Evolutionary conservation across 2,329 filamentous ascomycete species (phyloP).

Genomic region (Monosporascus cannonballus): DNA sequence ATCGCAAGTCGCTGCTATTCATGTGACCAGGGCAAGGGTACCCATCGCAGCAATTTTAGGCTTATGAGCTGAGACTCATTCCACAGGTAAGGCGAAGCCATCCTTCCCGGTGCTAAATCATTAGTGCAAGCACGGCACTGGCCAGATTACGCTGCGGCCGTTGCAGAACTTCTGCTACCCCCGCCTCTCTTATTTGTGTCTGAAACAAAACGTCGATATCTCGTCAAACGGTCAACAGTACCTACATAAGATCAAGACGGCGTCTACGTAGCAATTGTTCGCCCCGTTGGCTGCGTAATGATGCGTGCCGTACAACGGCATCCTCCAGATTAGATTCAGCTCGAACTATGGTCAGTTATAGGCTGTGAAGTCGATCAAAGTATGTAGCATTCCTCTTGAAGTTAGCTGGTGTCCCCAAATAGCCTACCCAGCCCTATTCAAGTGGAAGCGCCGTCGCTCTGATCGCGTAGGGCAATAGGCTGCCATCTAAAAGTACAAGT

Average conservation of each 20-base stretch:
- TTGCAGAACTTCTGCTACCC: background rate
- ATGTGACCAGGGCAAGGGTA: background rate
- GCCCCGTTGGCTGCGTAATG: no score
- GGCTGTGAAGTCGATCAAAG: no score
- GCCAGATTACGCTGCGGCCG: background rate
- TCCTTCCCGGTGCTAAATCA: background rate
- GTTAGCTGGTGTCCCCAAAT: constrained; percentile 6
- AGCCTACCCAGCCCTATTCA: constrained; percentile 16
- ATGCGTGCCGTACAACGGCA: no score
- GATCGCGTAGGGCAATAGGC: background rate
- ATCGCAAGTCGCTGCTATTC: background rate
- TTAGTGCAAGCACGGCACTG: background rate
- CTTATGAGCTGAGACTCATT: background rate
- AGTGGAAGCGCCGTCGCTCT: constrained; percentile 3
- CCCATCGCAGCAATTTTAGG: background rate
- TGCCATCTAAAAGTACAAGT: background rate
- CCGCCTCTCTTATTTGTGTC: background rate
- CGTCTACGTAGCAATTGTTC: no score
- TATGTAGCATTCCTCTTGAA: background rate
- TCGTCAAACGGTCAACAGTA: no score
- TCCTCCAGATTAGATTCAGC: no score
- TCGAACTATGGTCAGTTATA: no score
- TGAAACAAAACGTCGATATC: no score
- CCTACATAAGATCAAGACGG: no score
- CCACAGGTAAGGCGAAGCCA: background rate